These are phyloP conservation scores for Geotrichum candidum DNA, from an alignment of 1,139 yeast species.

Conservation along the genomic window DNA sequence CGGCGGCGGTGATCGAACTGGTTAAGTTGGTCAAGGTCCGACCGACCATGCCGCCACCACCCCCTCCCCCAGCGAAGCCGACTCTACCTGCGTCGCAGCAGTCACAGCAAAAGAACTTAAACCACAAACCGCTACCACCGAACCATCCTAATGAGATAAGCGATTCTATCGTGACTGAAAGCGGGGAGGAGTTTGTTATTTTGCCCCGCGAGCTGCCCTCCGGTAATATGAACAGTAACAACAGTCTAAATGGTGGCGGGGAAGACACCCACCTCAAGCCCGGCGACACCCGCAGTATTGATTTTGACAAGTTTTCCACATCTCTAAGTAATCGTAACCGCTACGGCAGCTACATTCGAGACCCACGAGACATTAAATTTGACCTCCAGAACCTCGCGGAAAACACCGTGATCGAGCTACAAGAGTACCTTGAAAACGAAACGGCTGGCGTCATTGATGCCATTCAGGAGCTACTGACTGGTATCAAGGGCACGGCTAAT, in stretches of 20 bases:
- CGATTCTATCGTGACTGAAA: not conserved
- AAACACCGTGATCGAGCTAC: constrained; percentile 67
- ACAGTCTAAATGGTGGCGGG: not conserved
- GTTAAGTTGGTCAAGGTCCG: constrained; percentile 50
- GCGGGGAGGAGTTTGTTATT: not conserved
- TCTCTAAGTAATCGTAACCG: not conserved
- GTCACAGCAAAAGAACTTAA: not conserved
- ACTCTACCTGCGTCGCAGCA: not conserved
- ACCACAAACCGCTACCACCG: not conserved
- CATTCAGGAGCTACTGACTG: constrained; percentile 65
- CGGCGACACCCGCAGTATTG: not conserved
- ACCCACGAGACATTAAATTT: constrained; percentile 1
- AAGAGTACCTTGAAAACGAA: constrained; percentile 85
- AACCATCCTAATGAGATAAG: not conserved
- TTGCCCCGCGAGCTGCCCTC: not conserved
- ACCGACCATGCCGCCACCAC: constrained; percentile 12
- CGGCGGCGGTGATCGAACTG: constrained; percentile 68
- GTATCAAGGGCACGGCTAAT: constrained; percentile 50
- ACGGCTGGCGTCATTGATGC: constrained; percentile 88
- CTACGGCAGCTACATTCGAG: constrained; percentile 1
- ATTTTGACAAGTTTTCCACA: not conserved
- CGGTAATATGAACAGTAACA: not conserved
- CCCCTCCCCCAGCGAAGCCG: not conserved
- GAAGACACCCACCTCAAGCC: not conserved
- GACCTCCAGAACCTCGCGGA: constrained; percentile 25